A percentile compares a stretch with the other conserved stretches of the same genome.
phyloP scores from a whole-genome alignment of 331 rosid species.

The Cucumis variabilis region DNA sequence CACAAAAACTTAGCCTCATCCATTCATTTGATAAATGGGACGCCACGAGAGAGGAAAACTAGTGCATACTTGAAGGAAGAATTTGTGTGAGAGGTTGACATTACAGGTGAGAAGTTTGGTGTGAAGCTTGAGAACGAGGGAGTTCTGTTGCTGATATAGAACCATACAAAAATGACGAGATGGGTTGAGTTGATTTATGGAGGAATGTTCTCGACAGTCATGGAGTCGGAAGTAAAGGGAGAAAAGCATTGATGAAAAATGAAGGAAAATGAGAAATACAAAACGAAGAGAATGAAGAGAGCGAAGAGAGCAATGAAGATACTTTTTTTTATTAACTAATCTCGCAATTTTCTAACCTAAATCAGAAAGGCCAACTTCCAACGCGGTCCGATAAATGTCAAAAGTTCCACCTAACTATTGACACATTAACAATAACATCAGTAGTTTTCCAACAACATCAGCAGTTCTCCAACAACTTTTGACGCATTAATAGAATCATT shows the following conservation, averaged over 20 bases:
- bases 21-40: slow-evolving; percentile 73
- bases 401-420: too few relatives aligned
- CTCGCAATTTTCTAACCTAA: too few relatives aligned
- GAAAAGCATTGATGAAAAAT: slow-evolving; percentile 9
- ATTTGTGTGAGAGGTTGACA: slow-evolving; percentile 73
- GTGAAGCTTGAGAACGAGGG: slow-evolving; percentile 60
- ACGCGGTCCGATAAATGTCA: too few relatives aligned
- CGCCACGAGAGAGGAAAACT: slow-evolving; percentile 82
- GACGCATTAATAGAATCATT: too few relatives aligned
- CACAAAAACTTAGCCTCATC: too few relatives aligned
- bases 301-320: too few relatives aligned
- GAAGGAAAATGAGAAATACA: background rate
- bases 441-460: too few relatives aligned
- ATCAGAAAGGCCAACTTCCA: too few relatives aligned
- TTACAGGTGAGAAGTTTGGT: slow-evolving; percentile 61
- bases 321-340: too few relatives aligned
- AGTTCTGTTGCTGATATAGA: slow-evolving; percentile 79
- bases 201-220: background rate
- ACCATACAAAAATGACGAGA: slow-evolving; percentile 76
- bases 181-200: slow-evolving; percentile 51
- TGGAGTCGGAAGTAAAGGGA: background rate
- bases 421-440: too few relatives aligned
- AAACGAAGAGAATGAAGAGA: too few relatives aligned
- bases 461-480: too few relatives aligned
- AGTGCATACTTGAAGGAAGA: slow-evolving; percentile 92